phyloP scores from a whole-genome alignment of 306 rosid genomes.

The Begonia peltatifolia region DNA sequence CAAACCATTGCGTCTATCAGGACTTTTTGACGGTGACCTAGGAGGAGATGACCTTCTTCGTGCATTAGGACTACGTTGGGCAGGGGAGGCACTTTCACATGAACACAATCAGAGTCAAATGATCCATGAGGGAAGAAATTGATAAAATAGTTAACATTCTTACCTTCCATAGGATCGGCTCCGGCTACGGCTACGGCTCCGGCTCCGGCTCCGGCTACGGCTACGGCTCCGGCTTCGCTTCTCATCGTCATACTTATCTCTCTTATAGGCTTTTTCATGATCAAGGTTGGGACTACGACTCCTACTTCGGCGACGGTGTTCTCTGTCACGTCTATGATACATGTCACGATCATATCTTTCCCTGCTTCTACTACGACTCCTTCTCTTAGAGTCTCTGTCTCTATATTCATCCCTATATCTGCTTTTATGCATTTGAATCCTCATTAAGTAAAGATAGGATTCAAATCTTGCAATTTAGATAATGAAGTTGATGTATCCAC shows the following conservation, averaged over 20 bases:
- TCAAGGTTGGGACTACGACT: slow-evolving; percentile 55
- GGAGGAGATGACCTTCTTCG: slow-evolving; percentile 33
- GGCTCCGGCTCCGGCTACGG: background rate
- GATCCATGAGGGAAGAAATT: background rate
- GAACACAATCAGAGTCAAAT: slow-evolving; percentile 14
- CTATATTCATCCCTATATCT: slow-evolving; percentile 49
- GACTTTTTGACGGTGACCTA: slow-evolving; percentile 26
- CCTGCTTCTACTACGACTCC: slow-evolving; percentile 63
- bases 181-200: background rate
- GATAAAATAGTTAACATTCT: background rate
- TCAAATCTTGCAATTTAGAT: no score
- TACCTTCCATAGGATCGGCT: slow-evolving; percentile 46
- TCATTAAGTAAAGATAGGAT: background rate
- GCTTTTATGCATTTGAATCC: background rate
- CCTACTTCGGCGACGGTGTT: slow-evolving; percentile 40
- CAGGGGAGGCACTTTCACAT: slow-evolving; percentile 31
- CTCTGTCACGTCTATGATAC: slow-evolving; percentile 40
- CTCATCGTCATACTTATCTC: slow-evolving; percentile 45
- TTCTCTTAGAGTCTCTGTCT: slow-evolving; percentile 39
- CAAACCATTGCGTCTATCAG: slow-evolving; percentile 27
- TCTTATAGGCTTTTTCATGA: slow-evolving; percentile 24
- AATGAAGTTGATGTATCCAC: no score
- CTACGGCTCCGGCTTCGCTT: slow-evolving; percentile 40
- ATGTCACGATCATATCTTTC: slow-evolving; percentile 50
- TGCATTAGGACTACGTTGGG: slow-evolving; percentile 24